Conservation (phyloP, 768 basidiomycete species). For the Gloeostereum incarnatum region DNA sequence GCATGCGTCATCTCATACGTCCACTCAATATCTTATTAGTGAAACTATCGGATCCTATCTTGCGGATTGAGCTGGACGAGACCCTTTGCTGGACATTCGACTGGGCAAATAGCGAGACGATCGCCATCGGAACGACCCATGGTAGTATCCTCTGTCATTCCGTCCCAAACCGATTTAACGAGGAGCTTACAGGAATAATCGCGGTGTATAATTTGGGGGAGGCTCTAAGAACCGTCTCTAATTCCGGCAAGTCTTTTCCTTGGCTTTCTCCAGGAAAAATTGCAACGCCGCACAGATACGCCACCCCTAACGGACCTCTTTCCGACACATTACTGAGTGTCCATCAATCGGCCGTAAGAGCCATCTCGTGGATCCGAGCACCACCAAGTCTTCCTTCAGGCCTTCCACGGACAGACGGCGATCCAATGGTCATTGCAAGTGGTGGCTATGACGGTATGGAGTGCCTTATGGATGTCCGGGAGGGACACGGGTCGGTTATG, state of each 20-base stretch:
- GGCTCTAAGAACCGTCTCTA: conserved; percentile 23
- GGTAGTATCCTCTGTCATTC: conserved; percentile 46
- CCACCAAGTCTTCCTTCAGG: conserved; percentile 48
- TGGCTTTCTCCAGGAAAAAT: neutral
- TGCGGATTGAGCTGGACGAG: conserved; percentile 70
- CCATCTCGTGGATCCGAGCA: conserved; percentile 64
- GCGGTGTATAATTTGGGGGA: conserved; percentile 47
- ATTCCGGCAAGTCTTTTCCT: conserved; percentile 18
- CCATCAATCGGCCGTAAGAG: conserved; percentile 76
- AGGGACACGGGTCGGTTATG: conserved; percentile 55
- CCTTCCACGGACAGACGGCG: conserved; percentile 29
- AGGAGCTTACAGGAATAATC: conserved; percentile 28
- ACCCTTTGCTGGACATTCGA: conserved; percentile 75
- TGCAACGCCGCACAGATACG: conserved; percentile 11
- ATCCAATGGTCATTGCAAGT: conserved; percentile 68
- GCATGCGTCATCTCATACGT: neutral
- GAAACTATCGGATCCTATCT: conserved; percentile 47
- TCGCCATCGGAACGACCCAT: conserved; percentile 80
- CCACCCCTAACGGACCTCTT: conserved; percentile 31
- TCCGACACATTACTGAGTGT: conserved; percentile 65
- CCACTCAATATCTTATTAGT: conserved; percentile 27
- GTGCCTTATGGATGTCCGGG: conserved; percentile 69
- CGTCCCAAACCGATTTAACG: neutral
- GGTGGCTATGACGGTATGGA: conserved; percentile 78
- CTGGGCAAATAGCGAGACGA: conserved; percentile 79